A percentile compares a stretch with the other conserved stretches of the same genome.
Conservation (phyloP, 2,329 filamentous ascomycete genomes). For the Cercospora nicotianae region DNA sequence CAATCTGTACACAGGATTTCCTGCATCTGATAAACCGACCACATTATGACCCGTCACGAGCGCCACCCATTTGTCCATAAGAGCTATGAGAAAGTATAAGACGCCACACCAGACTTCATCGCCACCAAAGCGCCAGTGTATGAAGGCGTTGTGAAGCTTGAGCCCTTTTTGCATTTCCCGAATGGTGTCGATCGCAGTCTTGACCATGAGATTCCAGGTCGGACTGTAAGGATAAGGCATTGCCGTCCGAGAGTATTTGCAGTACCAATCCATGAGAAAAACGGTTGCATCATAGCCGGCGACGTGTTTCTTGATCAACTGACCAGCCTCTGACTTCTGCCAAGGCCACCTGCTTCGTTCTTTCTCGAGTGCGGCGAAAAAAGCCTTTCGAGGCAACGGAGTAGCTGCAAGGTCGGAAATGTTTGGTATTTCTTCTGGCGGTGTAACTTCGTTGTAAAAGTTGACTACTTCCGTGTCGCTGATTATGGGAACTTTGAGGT, state of each 20-base stretch:
- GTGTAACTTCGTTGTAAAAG: slow-evolving; percentile 46
- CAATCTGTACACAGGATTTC: slow-evolving; percentile 45
- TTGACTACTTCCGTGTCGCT: slow-evolving; percentile 53
- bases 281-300: slow-evolving; percentile 55
- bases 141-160: slow-evolving; percentile 57
- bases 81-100: slow-evolving; percentile 56
- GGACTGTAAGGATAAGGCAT: slow-evolving; percentile 57
- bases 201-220: slow-evolving; percentile 59
- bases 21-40: slow-evolving; percentile 40
- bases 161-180: slow-evolving; percentile 57
- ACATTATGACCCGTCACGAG: slow-evolving; percentile 48
- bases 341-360: slow-evolving; percentile 49
- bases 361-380: slow-evolving; percentile 48
- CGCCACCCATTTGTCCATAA: slow-evolving; percentile 58
- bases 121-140: slow-evolving; percentile 59
- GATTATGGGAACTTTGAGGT: slow-evolving; percentile 51
- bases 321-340: slow-evolving; percentile 46
- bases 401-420: slow-evolving; percentile 53
- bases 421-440: slow-evolving; percentile 44
- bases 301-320: slow-evolving; percentile 52
- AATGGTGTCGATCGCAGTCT: slow-evolving; percentile 55
- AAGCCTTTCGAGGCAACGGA: slow-evolving; percentile 48
- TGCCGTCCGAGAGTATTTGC: slow-evolving; percentile 47
- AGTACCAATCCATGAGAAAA: slow-evolving; percentile 57
- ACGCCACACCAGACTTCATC: slow-evolving; percentile 57